phyloP scores from a whole-genome alignment of 352 stramenopile genomes.

The Phytophthora sansomeana region DNA sequence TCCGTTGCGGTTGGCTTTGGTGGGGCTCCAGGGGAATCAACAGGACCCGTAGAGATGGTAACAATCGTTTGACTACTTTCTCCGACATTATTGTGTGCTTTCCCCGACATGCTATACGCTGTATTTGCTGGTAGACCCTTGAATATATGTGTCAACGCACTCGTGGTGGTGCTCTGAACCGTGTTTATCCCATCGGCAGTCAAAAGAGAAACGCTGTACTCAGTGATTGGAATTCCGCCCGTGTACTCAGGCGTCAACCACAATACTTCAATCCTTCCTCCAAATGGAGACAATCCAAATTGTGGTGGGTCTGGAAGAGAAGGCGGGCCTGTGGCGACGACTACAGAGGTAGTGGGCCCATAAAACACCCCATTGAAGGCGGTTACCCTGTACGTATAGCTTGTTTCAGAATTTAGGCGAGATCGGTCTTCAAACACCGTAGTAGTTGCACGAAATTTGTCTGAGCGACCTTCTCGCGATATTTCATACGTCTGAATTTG shows the following conservation, averaged over 20 bases:
- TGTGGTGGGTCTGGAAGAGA: slow-evolving; percentile 37
- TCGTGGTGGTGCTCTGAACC: slow-evolving; percentile 12
- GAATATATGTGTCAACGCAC: slow-evolving; percentile 22
- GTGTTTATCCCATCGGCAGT: slow-evolving; percentile 3
- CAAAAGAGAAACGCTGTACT: slow-evolving; percentile 35
- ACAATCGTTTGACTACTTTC: slow-evolving; percentile 13
- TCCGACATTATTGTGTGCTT: slow-evolving; percentile 29
- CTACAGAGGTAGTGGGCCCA: slow-evolving; percentile 7
- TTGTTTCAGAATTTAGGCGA: slow-evolving; percentile 33
- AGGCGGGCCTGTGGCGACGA: slow-evolving; percentile 27
- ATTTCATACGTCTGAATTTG: slow-evolving; percentile 58
- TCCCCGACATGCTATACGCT: slow-evolving; percentile 34
- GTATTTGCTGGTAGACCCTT: slow-evolving; percentile 28
- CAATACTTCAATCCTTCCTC: slow-evolving; percentile 51
- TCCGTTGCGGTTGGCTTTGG: slow-evolving; percentile 19
- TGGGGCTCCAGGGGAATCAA: slow-evolving; percentile 33
- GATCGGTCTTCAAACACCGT: slow-evolving; percentile 43
- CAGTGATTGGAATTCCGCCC: slow-evolving; percentile 45
- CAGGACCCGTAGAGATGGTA: slow-evolving; percentile 11
- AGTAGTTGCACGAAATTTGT: slow-evolving; percentile 18
- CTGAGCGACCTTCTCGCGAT: slow-evolving; percentile 18
- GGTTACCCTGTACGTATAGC: slow-evolving; percentile 53
- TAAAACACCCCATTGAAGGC: slow-evolving; percentile 56
- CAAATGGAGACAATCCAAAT: slow-evolving; percentile 39
- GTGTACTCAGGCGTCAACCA: slow-evolving; percentile 51